A percentile compares a stretch with the other conserved stretches of the same genome.
phyloP scores from a whole-genome alignment of 176 grass and related monocot genomes.

The Oryza longistaminata region DNA sequence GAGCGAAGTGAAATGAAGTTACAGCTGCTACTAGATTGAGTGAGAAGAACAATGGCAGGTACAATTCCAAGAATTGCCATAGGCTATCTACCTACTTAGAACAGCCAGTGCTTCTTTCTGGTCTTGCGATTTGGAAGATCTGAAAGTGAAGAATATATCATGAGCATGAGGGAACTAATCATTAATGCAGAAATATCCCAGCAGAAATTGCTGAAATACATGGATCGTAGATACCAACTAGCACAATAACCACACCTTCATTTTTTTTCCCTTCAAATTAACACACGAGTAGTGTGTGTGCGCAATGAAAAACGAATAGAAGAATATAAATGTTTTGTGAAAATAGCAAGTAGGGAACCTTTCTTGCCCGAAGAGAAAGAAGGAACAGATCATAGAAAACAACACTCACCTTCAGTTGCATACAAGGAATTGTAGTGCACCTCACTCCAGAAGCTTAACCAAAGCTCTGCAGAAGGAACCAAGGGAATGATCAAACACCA shows the following conservation, averaged over 20 bases:
- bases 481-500: conserved; percentile 18
- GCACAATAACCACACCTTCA: not conserved
- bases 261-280: not conserved
- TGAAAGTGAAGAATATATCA: conserved; percentile 35
- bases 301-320: no score
- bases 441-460: conserved; percentile 99
- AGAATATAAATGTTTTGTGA: not conserved
- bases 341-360: not conserved
- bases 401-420: conserved; percentile 74
- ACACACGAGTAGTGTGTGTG: no score
- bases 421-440: conserved; percentile 99
- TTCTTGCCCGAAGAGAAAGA: not conserved
- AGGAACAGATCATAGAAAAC: not conserved
- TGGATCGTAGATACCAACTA: not conserved
- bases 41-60: not conserved
- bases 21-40: conserved; percentile 20
- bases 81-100: conserved; percentile 49
- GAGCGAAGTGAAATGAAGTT: not conserved
- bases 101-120: conserved; percentile 90
- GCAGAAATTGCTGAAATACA: conserved; percentile 7
- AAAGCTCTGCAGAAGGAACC: conserved; percentile 68
- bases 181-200: not conserved
- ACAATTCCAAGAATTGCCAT: conserved; percentile 2
- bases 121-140: conserved; percentile 76
- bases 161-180: not conserved